These are phyloP conservation scores for Metschnikowia corniflorae DNA, from an alignment of 805 yeast genomes.

Conservation along the genomic window DNA sequence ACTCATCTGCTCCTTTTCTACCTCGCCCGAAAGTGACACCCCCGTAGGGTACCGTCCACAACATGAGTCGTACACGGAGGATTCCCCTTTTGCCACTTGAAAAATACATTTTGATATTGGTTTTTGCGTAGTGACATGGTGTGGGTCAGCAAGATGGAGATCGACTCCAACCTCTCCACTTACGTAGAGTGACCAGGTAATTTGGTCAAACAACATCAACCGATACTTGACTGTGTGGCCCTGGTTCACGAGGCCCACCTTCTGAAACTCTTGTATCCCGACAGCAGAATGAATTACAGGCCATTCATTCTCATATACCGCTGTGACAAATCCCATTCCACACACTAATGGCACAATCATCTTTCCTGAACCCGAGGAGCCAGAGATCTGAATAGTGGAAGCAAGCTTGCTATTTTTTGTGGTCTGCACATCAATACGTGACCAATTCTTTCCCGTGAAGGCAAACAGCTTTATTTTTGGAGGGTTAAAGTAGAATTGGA, in stretches of 20 bases:
- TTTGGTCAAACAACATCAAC: conserved; percentile 50
- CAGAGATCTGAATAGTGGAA: conserved; percentile 23
- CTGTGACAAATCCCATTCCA: conserved; percentile 82
- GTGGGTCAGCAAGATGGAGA: conserved; percentile 29
- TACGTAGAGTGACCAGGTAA: conserved; percentile 67
- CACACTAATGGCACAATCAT: conserved; percentile 63
- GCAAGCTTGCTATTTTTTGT: conserved; percentile 31
- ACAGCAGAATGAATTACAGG: conserved; percentile 52
- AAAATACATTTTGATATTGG: conserved; percentile 35
- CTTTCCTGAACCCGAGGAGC: conserved; percentile 27
- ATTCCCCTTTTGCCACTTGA: conserved; percentile 56
- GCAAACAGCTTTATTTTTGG: conserved; percentile 61
- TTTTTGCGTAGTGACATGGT: conserved; percentile 29
- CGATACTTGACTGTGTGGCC: conserved; percentile 48
- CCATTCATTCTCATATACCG: conserved; percentile 28
- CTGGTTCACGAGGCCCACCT: conserved; percentile 24
- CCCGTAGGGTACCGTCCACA: conserved; percentile 61
- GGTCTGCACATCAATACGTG: conserved; percentile 20
- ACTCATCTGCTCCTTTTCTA: conserved; percentile 22
- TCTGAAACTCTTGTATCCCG: conserved; percentile 54
- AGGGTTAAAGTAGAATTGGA: conserved; percentile 64
- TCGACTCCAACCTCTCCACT: conserved; percentile 34
- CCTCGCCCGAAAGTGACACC: conserved; percentile 39
- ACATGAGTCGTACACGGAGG: conserved; percentile 47
- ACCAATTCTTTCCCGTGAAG: conserved; percentile 30